A percentile compares a stretch with the other conserved stretches of the same genome.
phyloP scores from a whole-genome alignment of 2,329 filamentous ascomycete genomes.

The Stachybotrys chlorohalonatus region DNA sequence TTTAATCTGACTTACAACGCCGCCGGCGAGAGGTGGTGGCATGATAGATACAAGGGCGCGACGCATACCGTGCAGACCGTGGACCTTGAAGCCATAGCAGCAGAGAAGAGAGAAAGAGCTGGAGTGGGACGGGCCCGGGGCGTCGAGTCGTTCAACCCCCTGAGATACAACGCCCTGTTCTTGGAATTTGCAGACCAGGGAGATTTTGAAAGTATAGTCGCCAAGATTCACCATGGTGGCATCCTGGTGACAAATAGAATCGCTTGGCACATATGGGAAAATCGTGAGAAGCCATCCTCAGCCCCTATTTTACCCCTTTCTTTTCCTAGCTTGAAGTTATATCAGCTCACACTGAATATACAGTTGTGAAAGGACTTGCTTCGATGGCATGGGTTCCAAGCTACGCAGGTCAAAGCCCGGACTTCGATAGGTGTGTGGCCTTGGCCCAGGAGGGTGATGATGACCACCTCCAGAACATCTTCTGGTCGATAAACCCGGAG shows the following conservation, averaged over 20 bases:
- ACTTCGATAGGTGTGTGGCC: not conserved
- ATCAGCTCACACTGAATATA: not conserved
- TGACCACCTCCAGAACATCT: not conserved
- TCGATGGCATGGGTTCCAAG: not conserved
- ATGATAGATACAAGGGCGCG: not conserved
- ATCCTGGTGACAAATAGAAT: not conserved
- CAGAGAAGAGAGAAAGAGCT: not conserved
- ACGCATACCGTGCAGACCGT: not conserved
- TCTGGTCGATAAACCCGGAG: not conserved
- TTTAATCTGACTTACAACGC: conserved; percentile 37
- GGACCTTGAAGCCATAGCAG: not conserved
- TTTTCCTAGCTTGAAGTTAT: not conserved
- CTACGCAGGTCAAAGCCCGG: not conserved
- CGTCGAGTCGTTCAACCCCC: not conserved
- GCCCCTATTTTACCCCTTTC: not conserved
- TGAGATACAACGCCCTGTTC: not conserved
- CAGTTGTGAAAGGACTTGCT: not conserved
- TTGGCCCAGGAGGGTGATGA: not conserved
- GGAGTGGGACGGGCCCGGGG: not conserved
- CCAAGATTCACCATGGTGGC: not conserved
- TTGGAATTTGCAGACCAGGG: not conserved
- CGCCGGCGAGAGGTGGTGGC: not conserved
- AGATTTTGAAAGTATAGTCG: not conserved
- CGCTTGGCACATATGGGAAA: not conserved
- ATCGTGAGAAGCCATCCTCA: not conserved